Evolutionary conservation across 2,329 filamentous ascomycete species (phyloP), one percentile per base, ranked within the genome.

Genomic region (Chrysosporium queenslandicum): DNA sequence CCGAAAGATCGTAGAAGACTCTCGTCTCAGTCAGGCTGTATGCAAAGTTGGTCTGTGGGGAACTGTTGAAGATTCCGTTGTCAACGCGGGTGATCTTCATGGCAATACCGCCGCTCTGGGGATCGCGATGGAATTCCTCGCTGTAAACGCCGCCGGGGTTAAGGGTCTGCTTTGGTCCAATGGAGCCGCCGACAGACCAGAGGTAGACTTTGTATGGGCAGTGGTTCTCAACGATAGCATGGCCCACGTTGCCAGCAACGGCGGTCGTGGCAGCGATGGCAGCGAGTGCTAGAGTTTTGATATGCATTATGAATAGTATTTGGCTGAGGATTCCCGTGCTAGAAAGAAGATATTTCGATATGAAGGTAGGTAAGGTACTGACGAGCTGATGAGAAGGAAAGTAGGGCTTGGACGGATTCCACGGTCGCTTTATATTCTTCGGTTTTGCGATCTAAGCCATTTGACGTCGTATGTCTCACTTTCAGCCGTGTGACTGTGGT

Each of bases 1-100:
- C 66, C 4, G 65, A 68, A 52, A 74, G 58, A 49, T 72, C 71
- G 52, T 73, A 74, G 58, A 66, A 70, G 53, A 71, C 59, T 39
- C 62, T 59, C 43, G 58, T 60, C 37, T 63, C 61, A 49, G 67
- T 63, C 47, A 72, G 61, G 29, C 65, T 68, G 58, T 73, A 73
- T 36, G 71, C 68, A 56, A 66, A 72, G 56, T 65, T 67, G 39
- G 68, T 66, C 58, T 72, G 66, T 3, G 68, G 58, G 37, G 62
- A 66, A 27, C 62, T 63, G 25, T 67, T 61, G 55, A 63, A 68
- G 41, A 71, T 55, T 4, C 69, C 69, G 50, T 69, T 60, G 41
- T 62, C 46, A 12, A 51, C 58, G 18, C 59, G 64, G 40, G 71
- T 67, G 56, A 74, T 66, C 62, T 72, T 73, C 45, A 74, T 60